Conservation (phyloP, 129 eudicot genomes). For the Centaurea solstitialis region DNA sequence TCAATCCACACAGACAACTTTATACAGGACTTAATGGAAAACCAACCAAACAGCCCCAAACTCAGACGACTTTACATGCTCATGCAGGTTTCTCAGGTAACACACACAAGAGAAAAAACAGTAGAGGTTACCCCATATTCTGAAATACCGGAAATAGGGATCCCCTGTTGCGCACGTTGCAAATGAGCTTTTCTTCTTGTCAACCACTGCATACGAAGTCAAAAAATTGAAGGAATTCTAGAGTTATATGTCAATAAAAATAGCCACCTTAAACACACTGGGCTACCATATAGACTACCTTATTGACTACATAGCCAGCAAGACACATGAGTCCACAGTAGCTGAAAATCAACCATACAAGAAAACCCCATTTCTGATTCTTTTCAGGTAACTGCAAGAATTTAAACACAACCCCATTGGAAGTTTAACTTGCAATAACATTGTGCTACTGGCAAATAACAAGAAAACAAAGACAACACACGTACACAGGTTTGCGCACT, state of each 20-base stretch:
- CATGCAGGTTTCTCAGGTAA: not conserved
- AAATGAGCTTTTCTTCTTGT: slow-evolving; percentile 83
- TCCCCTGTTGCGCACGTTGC: slow-evolving; percentile 87
- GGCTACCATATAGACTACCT: slow-evolving; percentile 43
- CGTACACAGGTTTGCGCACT: slow-evolving; percentile 79
- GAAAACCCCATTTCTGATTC: slow-evolving; percentile 97
- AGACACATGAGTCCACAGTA: slow-evolving; percentile 87
- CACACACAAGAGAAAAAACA: not conserved
- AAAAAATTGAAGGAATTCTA: not conserved
- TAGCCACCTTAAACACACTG: not conserved
- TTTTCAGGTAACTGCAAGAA: slow-evolving; percentile 87
- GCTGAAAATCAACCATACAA: slow-evolving; percentile 97
- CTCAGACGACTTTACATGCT: not conserved
- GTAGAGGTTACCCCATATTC: slow-evolving; percentile 69
- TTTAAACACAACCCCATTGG: slow-evolving; percentile 10
- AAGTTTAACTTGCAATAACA: not conserved
- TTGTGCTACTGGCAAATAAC: not conserved
- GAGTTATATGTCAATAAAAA: not conserved
- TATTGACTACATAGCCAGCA: slow-evolving; percentile 64
- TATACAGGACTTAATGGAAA: too few relatives aligned
- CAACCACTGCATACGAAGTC: slow-evolving; percentile 68
- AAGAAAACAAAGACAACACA: slow-evolving; percentile 3
- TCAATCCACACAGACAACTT: too few relatives aligned
- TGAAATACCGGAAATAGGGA: slow-evolving; percentile 61
- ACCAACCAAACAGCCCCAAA: too few relatives aligned